These are phyloP conservation scores for Microcyclospora tardicrescens DNA, from an alignment of 2,329 filamentous ascomycete genomes.

Conservation along the genomic window DNA sequence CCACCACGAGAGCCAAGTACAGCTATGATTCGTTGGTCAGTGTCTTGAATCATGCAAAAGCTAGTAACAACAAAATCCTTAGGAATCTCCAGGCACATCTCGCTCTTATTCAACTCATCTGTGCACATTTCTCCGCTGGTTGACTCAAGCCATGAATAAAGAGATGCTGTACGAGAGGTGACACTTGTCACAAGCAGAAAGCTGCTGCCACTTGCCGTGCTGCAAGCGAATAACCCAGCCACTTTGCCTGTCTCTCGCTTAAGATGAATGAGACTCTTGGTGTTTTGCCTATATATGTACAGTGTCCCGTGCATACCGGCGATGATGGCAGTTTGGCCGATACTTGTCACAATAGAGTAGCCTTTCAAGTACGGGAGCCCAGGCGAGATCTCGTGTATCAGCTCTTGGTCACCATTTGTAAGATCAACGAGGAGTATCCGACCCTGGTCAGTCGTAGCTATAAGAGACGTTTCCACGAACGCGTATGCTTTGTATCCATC, in stretches of 20 bases:
- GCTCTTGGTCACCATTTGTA: conserved; percentile 6
- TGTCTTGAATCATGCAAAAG: conserved; percentile 10
- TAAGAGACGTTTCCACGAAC: conserved; percentile 43
- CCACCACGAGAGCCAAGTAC: conserved; percentile 46
- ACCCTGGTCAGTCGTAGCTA: conserved; percentile 48
- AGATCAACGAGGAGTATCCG: conserved; percentile 35
- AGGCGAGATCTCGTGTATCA: conserved; percentile 1
- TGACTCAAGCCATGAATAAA: conserved; percentile 1
- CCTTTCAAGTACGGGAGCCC: conserved; percentile 28
- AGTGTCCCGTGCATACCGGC: conserved; percentile 34
- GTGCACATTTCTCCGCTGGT: conserved; percentile 7
- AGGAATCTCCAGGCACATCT: conserved; percentile 15
- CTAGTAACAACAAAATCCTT: conserved; percentile 40
- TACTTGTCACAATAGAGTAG: conserved; percentile 34
- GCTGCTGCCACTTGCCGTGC: conserved; percentile 9
- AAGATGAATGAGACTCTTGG: conserved; percentile 14
- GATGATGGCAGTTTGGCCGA: conserved; percentile 31
- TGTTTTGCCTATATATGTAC: conserved; percentile 23
- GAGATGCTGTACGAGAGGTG: conserved; percentile 20
- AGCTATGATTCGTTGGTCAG: conserved; percentile 1
- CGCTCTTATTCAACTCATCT: not conserved
- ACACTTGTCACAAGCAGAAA: conserved; percentile 27
- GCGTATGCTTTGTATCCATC: conserved; percentile 49
- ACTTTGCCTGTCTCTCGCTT: conserved; percentile 25
- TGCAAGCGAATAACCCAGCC: conserved; percentile 25